Evolutionary conservation across 83 land plant species (phyloP).

Genomic region (Thuja plicata): DNA sequence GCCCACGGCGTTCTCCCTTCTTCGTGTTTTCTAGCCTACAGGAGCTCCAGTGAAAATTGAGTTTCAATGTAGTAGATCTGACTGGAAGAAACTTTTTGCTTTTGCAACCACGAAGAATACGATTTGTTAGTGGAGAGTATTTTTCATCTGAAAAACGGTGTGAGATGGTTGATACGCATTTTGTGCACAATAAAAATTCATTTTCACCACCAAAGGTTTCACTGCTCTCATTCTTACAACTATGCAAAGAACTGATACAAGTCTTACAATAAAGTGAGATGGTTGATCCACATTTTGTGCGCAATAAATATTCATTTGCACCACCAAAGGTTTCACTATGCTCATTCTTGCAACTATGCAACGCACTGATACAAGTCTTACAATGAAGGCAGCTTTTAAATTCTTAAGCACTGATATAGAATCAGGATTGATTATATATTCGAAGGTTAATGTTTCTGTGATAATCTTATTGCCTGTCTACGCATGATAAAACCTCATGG

Average conservation of each 20-base stretch:
- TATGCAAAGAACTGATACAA: slow-evolving; percentile 88
- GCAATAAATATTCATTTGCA: slow-evolving; percentile 60
- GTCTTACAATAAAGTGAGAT: slow-evolving; percentile 56
- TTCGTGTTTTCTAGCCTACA: slow-evolving; percentile 69
- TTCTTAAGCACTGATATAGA: slow-evolving; percentile 70
- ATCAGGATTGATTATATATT: slow-evolving; percentile 71
- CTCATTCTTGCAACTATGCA: slow-evolving; percentile 90
- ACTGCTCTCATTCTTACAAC: slow-evolving; percentile 11
- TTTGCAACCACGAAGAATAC: slow-evolving; percentile 68
- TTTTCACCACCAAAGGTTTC: too few relatives aligned
- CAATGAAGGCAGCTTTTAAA: slow-evolving; percentile 84
- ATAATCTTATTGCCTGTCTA: slow-evolving; percentile 30
- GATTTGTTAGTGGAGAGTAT: slow-evolving; percentile 77
- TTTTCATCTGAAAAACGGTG: slow-evolving; percentile 76
- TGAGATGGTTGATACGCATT: slow-evolving; percentile 11
- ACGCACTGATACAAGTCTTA: slow-evolving; percentile 83
- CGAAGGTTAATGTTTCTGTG: slow-evolving; percentile 58
- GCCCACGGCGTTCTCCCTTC: slow-evolving; percentile 92
- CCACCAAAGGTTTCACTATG: slow-evolving; percentile 80
- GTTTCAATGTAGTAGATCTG: slow-evolving; percentile 46
- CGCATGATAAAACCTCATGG: slow-evolving; percentile 45
- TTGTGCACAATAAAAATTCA: too few relatives aligned
- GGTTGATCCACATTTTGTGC: slow-evolving; percentile 62
- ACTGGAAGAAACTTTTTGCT: slow-evolving; percentile 78
- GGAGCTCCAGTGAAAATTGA: slow-evolving; percentile 93